These are phyloP conservation scores for Ophiostoma sp. DNA, from an alignment of 2,329 filamentous ascomycete genomes.

Conservation along the genomic window DNA sequence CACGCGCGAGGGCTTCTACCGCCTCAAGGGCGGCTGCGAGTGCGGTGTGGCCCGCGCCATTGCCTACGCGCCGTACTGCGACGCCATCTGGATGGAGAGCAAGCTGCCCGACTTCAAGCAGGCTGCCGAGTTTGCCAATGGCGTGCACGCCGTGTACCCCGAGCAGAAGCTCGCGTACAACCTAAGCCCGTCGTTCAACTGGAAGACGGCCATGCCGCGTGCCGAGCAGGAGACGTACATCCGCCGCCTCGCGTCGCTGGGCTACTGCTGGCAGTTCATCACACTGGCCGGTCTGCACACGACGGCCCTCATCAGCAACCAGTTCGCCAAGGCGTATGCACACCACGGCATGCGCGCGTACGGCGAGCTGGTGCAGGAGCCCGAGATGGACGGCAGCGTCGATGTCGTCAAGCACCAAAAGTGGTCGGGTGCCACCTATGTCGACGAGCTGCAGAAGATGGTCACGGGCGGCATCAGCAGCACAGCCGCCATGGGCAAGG, in stretches of 20 bases:
- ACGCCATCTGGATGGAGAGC: slow-evolving; percentile 99
- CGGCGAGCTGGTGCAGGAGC: slow-evolving; percentile 94
- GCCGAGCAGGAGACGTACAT: slow-evolving; percentile 97
- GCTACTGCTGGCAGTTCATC: slow-evolving; percentile 99
- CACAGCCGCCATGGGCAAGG: slow-evolving; percentile 94
- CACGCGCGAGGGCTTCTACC: slow-evolving; percentile 92
- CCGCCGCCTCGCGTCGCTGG: slow-evolving; percentile 73
- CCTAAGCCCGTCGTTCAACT: slow-evolving; percentile 98
- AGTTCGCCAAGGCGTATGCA: slow-evolving; percentile 78
- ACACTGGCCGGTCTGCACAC: slow-evolving; percentile 96
- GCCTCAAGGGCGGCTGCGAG: slow-evolving; percentile 84
- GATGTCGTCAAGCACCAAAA: slow-evolving; percentile 99
- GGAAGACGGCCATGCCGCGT: slow-evolving; percentile 92
- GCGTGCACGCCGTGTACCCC: slow-evolving; percentile 90
- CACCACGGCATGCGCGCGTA: slow-evolving; percentile 90
- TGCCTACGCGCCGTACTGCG: slow-evolving; percentile 87
- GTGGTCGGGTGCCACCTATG: slow-evolving; percentile 92
- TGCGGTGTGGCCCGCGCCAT: slow-evolving; percentile 86
- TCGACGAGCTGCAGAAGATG: slow-evolving; percentile 95
- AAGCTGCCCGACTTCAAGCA: slow-evolving; percentile 89
- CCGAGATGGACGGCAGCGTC: slow-evolving; percentile 83
- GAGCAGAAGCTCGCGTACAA: slow-evolving; percentile 99
- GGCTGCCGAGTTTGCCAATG: slow-evolving; percentile 86
- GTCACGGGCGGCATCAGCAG: slow-evolving; percentile 86
- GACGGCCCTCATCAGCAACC: slow-evolving; percentile 84